Evolutionary conservation across 371 early-diverging fungal genomes (phyloP), one percentile per base, ranked within the genome.

Genomic region (Zopfochytrium polystomum): DNA sequence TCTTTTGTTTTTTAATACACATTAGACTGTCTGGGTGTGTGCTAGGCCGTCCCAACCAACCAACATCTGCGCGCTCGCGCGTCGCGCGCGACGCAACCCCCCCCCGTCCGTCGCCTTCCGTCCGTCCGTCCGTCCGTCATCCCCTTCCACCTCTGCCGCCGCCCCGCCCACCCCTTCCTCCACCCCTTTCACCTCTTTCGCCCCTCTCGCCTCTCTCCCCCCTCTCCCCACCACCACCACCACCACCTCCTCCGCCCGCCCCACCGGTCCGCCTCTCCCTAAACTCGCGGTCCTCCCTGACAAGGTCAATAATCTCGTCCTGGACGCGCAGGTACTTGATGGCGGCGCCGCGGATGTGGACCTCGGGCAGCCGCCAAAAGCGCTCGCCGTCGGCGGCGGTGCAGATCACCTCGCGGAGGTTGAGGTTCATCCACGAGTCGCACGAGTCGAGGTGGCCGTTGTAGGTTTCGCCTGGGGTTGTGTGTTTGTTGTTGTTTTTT

Each of bases 341-440:
- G 5, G 91, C 91, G 68, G 83, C 89, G 56, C 98, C 98, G 67
- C 92, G 84, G 61, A 97, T 89, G 68, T 92, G 94, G 60, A 89
- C 45, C 71, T 96, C 96, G 9, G 89, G 83, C 45, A 95, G 75
- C 29, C 91, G 82, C 90, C 90, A 94, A 68, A 97, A 97, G 55
- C 85, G 79, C 68, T 93, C 90, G 26, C 95, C 93, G 67, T 93
- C 94, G 35, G 93, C 86, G 1, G 90, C 88, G 0, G 96, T 97
- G 71, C 89, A 90, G 60, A 96, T 93, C 25, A 96, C 97, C 74
- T 96, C 96, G 58, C 91, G 85, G 42, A 99, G 77, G 31, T 89
- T 90, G 70, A 98, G 71, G 76, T 99, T 99, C 99, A 98, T 99
- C 84, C 89, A 96, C 66, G 90, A 90, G 72, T 99, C 98, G 80